A percentile compares a stretch with the other conserved stretches of the same genome.
Evolutionary conservation across 148 eudicot genomes (phyloP).

Genomic region (Rhododendron kiyosumense): DNA sequence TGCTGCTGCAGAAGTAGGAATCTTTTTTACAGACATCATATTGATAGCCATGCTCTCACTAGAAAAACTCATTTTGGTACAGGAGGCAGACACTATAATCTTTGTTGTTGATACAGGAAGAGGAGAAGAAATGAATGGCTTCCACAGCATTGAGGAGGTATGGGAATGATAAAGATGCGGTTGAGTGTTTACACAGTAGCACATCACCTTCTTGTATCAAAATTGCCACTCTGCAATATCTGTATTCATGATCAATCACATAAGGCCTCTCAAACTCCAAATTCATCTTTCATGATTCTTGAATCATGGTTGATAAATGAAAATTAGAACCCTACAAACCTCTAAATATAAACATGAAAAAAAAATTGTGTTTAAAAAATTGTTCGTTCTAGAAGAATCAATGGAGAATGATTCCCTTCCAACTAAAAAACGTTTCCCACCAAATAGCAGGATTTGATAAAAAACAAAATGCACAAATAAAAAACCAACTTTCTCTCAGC

Average conservation of each 20-base stretch:
- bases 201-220: not conserved
- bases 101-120: not conserved
- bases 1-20: constrained; percentile 2
- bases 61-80: not conserved
- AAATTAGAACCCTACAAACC: not conserved
- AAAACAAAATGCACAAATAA: no score
- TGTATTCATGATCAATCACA: not conserved
- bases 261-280: not conserved
- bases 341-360: not conserved
- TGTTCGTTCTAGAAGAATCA: not conserved
- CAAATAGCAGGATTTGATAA: no score
- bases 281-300: not conserved
- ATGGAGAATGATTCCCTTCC: not conserved
- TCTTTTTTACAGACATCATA: not conserved
- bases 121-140: constrained; percentile 5
- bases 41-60: not conserved
- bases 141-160: constrained; percentile 4
- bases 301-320: not conserved
- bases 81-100: not conserved
- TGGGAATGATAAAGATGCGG: not conserved
- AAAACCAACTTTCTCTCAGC: no score
- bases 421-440: no score
- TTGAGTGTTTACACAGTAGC: not conserved
- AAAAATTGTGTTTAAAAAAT: not conserved
- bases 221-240: not conserved